Base-by-base conservation (phyloP, 495 filamentous ascomycete genomes). In the Cercophora scortea region DNA sequence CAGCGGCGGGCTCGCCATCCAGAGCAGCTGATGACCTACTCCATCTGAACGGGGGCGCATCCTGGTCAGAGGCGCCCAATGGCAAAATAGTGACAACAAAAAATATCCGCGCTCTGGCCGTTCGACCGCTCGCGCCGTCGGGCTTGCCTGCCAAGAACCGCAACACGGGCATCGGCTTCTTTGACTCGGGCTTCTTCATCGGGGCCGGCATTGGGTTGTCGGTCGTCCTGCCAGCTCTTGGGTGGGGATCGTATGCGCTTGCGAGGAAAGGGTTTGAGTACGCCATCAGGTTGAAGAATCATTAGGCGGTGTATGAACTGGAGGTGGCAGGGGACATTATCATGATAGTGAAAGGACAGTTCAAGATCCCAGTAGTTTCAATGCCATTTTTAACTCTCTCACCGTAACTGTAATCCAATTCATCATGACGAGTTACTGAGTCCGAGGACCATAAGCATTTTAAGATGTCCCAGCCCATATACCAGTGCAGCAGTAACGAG, bases 101-200 rank as follows among this genome's bases (percentile, higher is more conserved):
- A 6, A 38, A 11, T n/a, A 15, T 38, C 6, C 32, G 47, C 47
- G 11, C 34, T 10, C 54, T 54, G 12, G 54, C 54, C 5, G 34
- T 38, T 2, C 42, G 17, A 15, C 70, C 73, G n/a, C 58, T 79
- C 25, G 61, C 67, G 16, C 43, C 65, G 12, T 69, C 62, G 33
- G 71, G 70, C 39, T 71, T 72, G 54, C 52, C 56, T 41, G 13
- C 13, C 10, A 52, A 62, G 12, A 69, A 68, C 5, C 25, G 25
- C 25, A 25, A 25, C 25, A 60, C 59, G 7, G 65, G 57, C 13
- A 61, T 77, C 50, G 78, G 76, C 4, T 80, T 75, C 63, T 81
- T 81, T 48, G 74, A 78, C 50, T 73, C 77, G 48, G 78, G 76
- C 2, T 71, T 79, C 32, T 60, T 77, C 32, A 67, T 69, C 7